These are phyloP conservation scores for Scolecobasidium constrictum DNA, from an alignment of 2,329 filamentous ascomycete genomes.

Conservation along the genomic window DNA sequence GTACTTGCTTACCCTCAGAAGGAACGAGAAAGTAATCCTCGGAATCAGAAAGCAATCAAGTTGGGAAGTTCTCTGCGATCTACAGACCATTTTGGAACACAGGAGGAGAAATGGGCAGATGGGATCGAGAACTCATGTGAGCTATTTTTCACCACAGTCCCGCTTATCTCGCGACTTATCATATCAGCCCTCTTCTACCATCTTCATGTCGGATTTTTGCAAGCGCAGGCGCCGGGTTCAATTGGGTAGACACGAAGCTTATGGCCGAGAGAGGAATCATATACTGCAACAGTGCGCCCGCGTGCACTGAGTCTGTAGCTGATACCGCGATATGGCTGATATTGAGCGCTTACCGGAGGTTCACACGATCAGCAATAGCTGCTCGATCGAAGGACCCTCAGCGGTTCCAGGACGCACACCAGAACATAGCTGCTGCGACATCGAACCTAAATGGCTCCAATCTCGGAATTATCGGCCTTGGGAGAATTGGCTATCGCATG, in stretches of 20 bases:
- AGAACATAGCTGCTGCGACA: constrained; percentile 45
- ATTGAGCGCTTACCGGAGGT: constrained; percentile 56
- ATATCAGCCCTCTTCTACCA: constrained; percentile 34
- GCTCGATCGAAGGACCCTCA: constrained; percentile 35
- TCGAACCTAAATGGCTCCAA: constrained; percentile 51
- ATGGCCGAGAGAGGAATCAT: constrained; percentile 52
- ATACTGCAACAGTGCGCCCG: constrained; percentile 63
- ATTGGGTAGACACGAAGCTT: constrained; percentile 50
- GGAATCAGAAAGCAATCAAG: constrained; percentile 24
- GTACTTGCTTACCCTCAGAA: too few species aligned
- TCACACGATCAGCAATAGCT: constrained; percentile 52
- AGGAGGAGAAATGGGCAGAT: constrained; percentile 54
- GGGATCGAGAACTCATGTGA: constrained; percentile 47
- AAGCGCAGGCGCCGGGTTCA: constrained; percentile 51
- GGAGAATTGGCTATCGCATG: constrained; percentile 41
- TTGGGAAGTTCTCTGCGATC: constrained; percentile 34
- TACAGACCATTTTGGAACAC: constrained; percentile 54
- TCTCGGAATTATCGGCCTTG: constrained; percentile 59
- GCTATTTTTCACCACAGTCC: neutral
- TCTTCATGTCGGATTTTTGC: constrained; percentile 45
- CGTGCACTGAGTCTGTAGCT: constrained; percentile 61
- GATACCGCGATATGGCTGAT: constrained; percentile 61
- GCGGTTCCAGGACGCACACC: constrained; percentile 49
- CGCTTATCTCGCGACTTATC: neutral
- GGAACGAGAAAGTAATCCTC: too few species aligned